Evolutionary conservation across 306 rosid genomes (phyloP), one percentile per base, ranked within the genome.

Genomic region (Delonix regia): DNA sequence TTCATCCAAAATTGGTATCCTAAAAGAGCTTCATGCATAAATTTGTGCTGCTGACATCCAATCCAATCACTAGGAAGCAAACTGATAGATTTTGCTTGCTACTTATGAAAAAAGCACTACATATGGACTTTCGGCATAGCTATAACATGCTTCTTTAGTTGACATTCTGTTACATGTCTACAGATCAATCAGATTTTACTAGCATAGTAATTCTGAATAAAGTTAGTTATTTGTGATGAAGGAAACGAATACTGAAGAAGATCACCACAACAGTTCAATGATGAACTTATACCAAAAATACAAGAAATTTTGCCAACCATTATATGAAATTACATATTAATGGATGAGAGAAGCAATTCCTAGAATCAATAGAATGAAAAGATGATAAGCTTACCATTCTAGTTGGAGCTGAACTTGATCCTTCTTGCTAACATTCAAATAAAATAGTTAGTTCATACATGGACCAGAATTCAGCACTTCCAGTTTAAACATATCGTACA

Each of bases 341-440:
- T 55, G 34, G 24, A 77, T 22, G 36, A 27, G 36, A 28, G 47
- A 73, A 59, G 47, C 14, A 63, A 44, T 18, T 74, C 61, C 49
- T 10, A 75, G 60, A 87, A 71, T 73, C 42, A 83, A 56, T 59
- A 53, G 62, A 77, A 56, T 45, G 71, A 48, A 47, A 53, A 71
- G 73, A 70, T 69, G 67, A 60, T 68, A 81, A 80, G 76, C 97
- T 87, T 87, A 95, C 99, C 97, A 86, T 82, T 92, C 98, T 71
- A 95, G 90, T 88, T 95, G 99, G 80, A 83, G 97, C 86, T 92
- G 97, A 76, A 95, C 99, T 11, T 87, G 74, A 69, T 91, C 97
- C 88, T 95, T 92, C 87, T 69, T 83, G 71, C 99, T 95, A 74
- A 83, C 78, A 87, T 69, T 80, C 66, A 73, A 87, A 83, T 55